Conservation (phyloP, 805 yeast genomes). For the Metschnikowia bowlesiae region DNA sequence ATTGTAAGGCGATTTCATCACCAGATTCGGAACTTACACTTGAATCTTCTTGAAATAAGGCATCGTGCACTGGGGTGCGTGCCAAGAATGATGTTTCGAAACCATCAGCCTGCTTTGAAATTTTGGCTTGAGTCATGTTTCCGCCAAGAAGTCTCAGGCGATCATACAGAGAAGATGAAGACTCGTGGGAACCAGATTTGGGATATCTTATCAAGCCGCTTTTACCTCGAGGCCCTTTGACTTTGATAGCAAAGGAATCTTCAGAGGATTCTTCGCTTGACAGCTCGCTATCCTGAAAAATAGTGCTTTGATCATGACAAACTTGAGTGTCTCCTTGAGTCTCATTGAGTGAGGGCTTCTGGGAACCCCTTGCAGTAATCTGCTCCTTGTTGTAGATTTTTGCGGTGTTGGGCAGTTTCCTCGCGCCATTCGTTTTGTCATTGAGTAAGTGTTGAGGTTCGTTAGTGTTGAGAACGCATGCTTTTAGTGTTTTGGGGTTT, state of each 20-base stretch:
- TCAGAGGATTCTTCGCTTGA: neutral
- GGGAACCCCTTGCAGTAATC: neutral
- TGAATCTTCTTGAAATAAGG: neutral
- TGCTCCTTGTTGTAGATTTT: neutral
- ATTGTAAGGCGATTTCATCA: neutral
- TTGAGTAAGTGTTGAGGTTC: neutral
- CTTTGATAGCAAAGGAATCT: neutral
- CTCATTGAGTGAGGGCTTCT: neutral
- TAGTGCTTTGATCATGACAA: neutral
- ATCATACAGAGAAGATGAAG: neutral
- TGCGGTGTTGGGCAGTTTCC: neutral
- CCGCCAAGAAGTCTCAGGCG: neutral
- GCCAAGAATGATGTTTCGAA: neutral
- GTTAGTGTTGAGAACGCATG: neutral
- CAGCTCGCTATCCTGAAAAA: neutral
- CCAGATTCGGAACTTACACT: neutral
- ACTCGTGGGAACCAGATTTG: neutral
- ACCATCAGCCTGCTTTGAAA: no score
- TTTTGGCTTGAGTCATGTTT: neutral
- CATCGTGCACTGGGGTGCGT: neutral
- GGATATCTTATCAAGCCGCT: neutral
- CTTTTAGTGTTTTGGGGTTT: neutral
- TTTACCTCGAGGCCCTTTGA: neutral
- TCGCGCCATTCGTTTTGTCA: neutral
- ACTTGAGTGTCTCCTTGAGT: neutral